phyloP scores from a whole-genome alignment of 2,329 filamentous ascomycete genomes.

The Calonectria crousiana region DNA sequence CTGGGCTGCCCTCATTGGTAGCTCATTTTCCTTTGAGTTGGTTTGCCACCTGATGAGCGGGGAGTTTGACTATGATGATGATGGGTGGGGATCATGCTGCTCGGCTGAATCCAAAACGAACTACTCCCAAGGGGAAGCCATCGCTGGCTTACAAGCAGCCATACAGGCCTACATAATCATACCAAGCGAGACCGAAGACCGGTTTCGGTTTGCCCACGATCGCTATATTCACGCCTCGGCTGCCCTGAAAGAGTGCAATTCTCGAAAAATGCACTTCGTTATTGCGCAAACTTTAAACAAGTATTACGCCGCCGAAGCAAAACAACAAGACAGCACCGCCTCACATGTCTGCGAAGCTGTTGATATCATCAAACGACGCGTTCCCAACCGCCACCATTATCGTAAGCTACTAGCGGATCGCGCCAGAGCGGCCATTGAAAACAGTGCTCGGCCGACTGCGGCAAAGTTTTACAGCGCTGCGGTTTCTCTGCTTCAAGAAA shows the following conservation, averaged over 20 bases:
- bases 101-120: conserved; percentile 35
- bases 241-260: conserved; percentile 76
- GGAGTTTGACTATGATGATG: conserved; percentile 73
- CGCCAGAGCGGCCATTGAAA: conserved; percentile 82
- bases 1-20: conserved; percentile 88
- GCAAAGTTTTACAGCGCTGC: conserved; percentile 85
- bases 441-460: conserved; percentile 84
- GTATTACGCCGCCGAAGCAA: conserved; percentile 72
- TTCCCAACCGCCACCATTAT: conserved; percentile 73
- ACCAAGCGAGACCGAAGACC: conserved; percentile 85
- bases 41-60: conserved; percentile 82
- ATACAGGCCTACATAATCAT: conserved; percentile 86
- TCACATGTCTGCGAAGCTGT: conserved; percentile 85
- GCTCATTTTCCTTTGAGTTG: conserved; percentile 85
- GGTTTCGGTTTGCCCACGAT: conserved; percentile 90
- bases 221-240: conserved; percentile 83
- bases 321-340: conserved; percentile 78
- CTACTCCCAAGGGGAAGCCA: conserved; percentile 75
- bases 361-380: conserved; percentile 77
- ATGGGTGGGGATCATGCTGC: conserved; percentile 53
- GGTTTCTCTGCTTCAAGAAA: conserved; percentile 80
- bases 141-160: conserved; percentile 84
- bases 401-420: conserved; percentile 83
- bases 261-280: conserved; percentile 88
- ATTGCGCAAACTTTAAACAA: conserved; percentile 86